phyloP scores from a whole-genome alignment of 108 stramenopile genomes.

The Cylindrotheca closterium region DNA sequence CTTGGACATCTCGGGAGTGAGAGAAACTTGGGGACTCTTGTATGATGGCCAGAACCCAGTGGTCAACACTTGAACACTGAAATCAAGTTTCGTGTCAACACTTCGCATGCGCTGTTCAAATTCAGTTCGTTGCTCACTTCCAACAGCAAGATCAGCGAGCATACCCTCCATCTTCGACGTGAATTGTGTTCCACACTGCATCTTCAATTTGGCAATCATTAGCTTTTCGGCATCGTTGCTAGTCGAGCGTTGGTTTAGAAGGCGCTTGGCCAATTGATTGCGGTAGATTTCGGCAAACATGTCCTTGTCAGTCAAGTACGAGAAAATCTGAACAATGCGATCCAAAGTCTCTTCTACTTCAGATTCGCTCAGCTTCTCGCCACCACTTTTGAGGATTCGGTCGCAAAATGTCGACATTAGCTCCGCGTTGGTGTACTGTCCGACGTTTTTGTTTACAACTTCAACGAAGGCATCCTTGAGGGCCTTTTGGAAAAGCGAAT shows the following conservation, averaged over 20 bases:
- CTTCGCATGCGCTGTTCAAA: slow-evolving; percentile 84
- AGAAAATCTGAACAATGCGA: slow-evolving; percentile 95
- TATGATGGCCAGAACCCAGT: slow-evolving; percentile 98
- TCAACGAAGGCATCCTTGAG: slow-evolving; percentile 99
- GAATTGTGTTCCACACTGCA: slow-evolving; percentile 99
- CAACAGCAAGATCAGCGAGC: slow-evolving; percentile 96
- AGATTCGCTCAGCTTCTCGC: slow-evolving; percentile 94
- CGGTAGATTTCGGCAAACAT: slow-evolving; percentile 98
- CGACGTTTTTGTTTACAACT: slow-evolving; percentile 97
- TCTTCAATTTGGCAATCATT: slow-evolving; percentile 99
- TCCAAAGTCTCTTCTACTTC: slow-evolving; percentile 95
- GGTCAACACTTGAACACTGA: slow-evolving; percentile 94
- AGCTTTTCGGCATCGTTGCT: slow-evolving; percentile 97
- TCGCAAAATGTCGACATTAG: slow-evolving; percentile 98
- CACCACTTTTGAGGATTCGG: slow-evolving; percentile 96
- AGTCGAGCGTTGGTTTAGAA: slow-evolving; percentile 95
- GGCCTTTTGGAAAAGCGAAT: slow-evolving; percentile 97
- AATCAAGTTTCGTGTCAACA: slow-evolving; percentile 71
- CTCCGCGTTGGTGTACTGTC: slow-evolving; percentile 94
- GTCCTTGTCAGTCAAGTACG: slow-evolving; percentile 98
- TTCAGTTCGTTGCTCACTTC: slow-evolving; percentile 88
- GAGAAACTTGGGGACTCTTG: slow-evolving; percentile 86
- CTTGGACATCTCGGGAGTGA: slow-evolving; percentile 88
- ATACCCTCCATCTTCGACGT: slow-evolving; percentile 99
- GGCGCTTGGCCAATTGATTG: slow-evolving; percentile 97